Base-by-base conservation (phyloP, 192 early-diverging fungal species). In the Coemansia sp. region DNA sequence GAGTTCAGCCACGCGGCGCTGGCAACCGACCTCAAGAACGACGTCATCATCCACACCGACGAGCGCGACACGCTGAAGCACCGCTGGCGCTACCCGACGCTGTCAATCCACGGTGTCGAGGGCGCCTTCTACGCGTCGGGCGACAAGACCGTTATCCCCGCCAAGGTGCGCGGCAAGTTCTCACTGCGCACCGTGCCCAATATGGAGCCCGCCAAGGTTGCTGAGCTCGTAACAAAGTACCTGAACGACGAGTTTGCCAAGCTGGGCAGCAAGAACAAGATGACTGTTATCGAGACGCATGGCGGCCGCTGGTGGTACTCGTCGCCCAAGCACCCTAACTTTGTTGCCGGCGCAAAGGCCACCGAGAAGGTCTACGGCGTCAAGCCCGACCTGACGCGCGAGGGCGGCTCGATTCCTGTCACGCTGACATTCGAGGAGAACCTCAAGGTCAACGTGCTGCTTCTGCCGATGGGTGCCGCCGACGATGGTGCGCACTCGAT, bases 391-490 rank as follows among this genome's bases (percentile, higher is more conserved):
- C 84, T 93, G 73, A 99, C 95, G 26, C 91, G 97, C 72, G 97
- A 99, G 86, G 96, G 95, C 61, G 97, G 97, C 8, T 94, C 92
- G 30, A 99, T 99, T 71, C 97, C 97, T 23, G 95, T 99, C 15
- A 99, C 97, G 9, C 84, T 99, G 60, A 95, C 93, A 7, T 99
- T 99, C 86, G 94, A 99, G 86, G 95, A 99, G 71, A 91, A 92
- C 39, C 82, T 99, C 21, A 79, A 91, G 59, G 91, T 90, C 84
- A 94, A 89, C 70, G 93, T 95, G 23, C 79, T 99, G 57, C 86
- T 99, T 68, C 84, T 99, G 68, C 96, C 96, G 33, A 96, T 99
- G 94, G 96, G 95, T 58, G 86, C 92, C 23, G 82, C 86, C 67
- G 94, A 94, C 79, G 94, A 95, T 63, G 96, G 96, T 67, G 96